Percentiles rank a stretch among this genome's conserved stretches.
Evolutionary conservation across 169 alveolate species (phyloP).

Genomic region (Neospora caninum): DNA sequence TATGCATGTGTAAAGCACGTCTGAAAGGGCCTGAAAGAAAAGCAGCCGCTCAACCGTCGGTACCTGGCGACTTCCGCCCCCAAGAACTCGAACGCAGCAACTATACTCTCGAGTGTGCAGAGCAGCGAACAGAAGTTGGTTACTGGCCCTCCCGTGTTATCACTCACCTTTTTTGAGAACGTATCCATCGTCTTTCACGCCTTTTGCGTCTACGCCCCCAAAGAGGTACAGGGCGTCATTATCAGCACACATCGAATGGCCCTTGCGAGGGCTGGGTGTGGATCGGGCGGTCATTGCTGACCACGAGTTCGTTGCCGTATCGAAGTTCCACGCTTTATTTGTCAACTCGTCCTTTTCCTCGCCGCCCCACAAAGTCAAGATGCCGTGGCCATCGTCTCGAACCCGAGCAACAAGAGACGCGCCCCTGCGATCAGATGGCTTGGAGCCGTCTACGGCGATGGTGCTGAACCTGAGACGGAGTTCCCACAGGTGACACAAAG

Average conservation of each 20-base stretch:
- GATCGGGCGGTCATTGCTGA: background rate
- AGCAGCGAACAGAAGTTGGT: background rate
- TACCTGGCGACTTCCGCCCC: too few species aligned
- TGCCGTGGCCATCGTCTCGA: background rate
- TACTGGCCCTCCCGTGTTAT: background rate
- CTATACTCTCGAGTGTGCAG: too few species aligned
- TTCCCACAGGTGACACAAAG: background rate
- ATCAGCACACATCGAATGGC: background rate
- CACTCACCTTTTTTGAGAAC: constrained; percentile 40
- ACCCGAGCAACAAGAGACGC: constrained; percentile 2
- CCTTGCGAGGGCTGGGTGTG: constrained; percentile 20
- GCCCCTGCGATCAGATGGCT: background rate
- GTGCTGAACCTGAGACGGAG: background rate
- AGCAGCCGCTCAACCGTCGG: too few species aligned
- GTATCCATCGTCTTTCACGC: constrained; percentile 28
- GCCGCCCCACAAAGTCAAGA: constrained; percentile 55
- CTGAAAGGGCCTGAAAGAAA: too few species aligned
- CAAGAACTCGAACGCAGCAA: too few species aligned
- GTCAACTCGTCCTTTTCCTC: background rate
- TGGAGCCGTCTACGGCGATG: background rate
- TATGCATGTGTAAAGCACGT: too few species aligned
- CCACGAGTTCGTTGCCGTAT: constrained; percentile 1
- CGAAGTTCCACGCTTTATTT: constrained; percentile 54
- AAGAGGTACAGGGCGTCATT: background rate
- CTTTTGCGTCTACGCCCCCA: constrained; percentile 18